Base-by-base conservation (phyloP, 2,329 filamentous ascomycete genomes). In the Shiraia bambusicola region DNA sequence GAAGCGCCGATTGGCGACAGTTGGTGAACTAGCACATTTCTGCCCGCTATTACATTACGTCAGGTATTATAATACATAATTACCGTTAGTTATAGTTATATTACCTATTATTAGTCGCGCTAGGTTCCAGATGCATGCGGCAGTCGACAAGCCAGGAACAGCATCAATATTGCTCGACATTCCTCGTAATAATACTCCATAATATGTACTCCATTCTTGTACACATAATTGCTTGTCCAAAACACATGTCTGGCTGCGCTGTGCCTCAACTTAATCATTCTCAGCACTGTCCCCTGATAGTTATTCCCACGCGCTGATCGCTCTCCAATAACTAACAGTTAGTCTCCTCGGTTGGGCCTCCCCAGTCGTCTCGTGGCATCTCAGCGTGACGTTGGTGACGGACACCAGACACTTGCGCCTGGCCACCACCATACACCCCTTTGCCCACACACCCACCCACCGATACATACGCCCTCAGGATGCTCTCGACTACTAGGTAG, bases 401-500 rank as follows among this genome's bases (percentile, higher is more conserved):
- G 37, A 41, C 35, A 24, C 39, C 35, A 37, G 26, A 34, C 37
- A 37, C 41, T 33, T 29, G 14, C 25, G 25, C 38, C 33, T 31
- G 28, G 14, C 41, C 41, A 37, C 41, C 40, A 36, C 43, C 43
- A 36, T 35, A 39, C 34, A 34, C 42, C 40, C 41, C 36, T 31
- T 37, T 36, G 29, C 33, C 30, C 38, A 44, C 17, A 37, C 40
- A 36, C 37, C 15, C 35, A 7, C 34, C 6, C 36, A n/a, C 30
- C 31, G 8, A 33, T 34, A 27, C n/a, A 27, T 37, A 44, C 28
- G 42, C 32, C 28, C 47, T 41, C 47, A 53, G 56, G 49, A 69
- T 69, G 66, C 50, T 38, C 54, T 36, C 46, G 39, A 51, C 42
- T 29, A 42, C 41, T 31, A 58, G 66, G 64, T 69, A 67, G 56